A percentile compares a stretch with the other conserved stretches of the same genome.
Evolutionary conservation across 1,284 basidiomycete species (phyloP).

Genomic region (Puccinia coronata): DNA sequence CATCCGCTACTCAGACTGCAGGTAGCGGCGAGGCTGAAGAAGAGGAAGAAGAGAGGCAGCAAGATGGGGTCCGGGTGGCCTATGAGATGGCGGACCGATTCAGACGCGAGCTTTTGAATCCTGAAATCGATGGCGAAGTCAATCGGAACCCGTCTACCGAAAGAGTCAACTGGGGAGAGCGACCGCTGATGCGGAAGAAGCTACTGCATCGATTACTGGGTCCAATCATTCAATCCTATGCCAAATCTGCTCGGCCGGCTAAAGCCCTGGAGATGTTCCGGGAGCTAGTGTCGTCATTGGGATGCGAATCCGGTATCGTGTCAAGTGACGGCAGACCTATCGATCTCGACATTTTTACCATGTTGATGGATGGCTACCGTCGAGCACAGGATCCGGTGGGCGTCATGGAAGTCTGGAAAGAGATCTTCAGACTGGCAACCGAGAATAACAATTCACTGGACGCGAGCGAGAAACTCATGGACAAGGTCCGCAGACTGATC

Average conservation of each 20-base stretch:
- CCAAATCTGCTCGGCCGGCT: slow-evolving; percentile 62
- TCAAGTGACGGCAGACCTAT: slow-evolving; percentile 63
- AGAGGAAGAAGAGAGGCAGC: slow-evolving; percentile 49
- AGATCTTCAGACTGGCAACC: slow-evolving; percentile 66
- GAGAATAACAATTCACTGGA: slow-evolving; percentile 29
- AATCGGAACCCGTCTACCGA: slow-evolving; percentile 56
- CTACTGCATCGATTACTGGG: slow-evolving; percentile 62
- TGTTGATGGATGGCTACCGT: slow-evolving; percentile 76
- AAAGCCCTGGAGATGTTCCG: slow-evolving; percentile 68
- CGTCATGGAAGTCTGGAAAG: slow-evolving; percentile 70
- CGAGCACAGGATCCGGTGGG: slow-evolving; percentile 66
- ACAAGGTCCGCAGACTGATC: slow-evolving; percentile 51
- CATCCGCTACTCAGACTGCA: slow-evolving; percentile 47
- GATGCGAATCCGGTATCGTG: slow-evolving; percentile 7
- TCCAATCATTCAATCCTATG: slow-evolving; percentile 69
- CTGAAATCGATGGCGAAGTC: slow-evolving; percentile 63
- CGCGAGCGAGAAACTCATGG: slow-evolving; percentile 32
- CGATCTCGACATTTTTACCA: slow-evolving; percentile 68
- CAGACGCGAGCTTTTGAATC: slow-evolving; percentile 58
- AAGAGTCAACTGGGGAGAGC: slow-evolving; percentile 58
- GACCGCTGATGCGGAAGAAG: slow-evolving; percentile 51
- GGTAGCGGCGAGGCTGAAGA: slow-evolving; percentile 60
- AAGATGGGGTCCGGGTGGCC: slow-evolving; percentile 54
- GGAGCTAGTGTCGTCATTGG: slow-evolving; percentile 62
- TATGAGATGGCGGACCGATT: slow-evolving; percentile 53